Conservation (phyloP, 78 protist species). For the Mastigamoeba balamuthi region DNA sequence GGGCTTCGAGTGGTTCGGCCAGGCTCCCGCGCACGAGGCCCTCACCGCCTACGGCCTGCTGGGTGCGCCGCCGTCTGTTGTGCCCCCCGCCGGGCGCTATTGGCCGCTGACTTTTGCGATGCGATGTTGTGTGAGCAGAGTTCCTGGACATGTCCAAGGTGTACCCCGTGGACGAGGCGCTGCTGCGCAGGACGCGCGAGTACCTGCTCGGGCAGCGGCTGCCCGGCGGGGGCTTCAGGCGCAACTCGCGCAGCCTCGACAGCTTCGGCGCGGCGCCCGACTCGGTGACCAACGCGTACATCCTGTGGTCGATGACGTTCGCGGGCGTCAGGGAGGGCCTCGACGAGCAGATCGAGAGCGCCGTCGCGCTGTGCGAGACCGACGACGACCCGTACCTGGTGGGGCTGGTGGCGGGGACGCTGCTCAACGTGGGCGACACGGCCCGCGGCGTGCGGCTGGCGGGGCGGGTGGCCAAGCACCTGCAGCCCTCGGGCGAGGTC, state of each 20-base stretch:
- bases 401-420: background rate
- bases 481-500: background rate
- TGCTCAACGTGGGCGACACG: background rate
- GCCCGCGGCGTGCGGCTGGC: background rate
- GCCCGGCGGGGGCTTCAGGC: background rate
- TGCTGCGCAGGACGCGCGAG: conserved; percentile 7
- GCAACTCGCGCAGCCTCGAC: background rate
- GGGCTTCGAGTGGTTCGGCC: conserved; percentile 35
- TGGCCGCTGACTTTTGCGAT: no score
- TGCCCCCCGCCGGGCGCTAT: background rate
- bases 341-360: background rate
- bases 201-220: background rate
- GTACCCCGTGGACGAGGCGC: background rate
- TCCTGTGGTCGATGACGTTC: conserved; percentile 12
- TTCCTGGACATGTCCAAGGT: conserved; percentile 16
- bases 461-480: background rate
- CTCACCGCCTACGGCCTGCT: conserved; percentile 20
- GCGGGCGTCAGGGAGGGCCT: background rate
- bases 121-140: conserved; percentile 3
- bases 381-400: conserved; percentile 4
- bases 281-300: conserved; percentile 6
- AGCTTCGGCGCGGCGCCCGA: conserved; percentile 12
- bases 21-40: conserved; percentile 18
- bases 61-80: background rate
- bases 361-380: background rate